Conservation (phyloP, 257 asterid genomes). For the Plantago ovata region DNA sequence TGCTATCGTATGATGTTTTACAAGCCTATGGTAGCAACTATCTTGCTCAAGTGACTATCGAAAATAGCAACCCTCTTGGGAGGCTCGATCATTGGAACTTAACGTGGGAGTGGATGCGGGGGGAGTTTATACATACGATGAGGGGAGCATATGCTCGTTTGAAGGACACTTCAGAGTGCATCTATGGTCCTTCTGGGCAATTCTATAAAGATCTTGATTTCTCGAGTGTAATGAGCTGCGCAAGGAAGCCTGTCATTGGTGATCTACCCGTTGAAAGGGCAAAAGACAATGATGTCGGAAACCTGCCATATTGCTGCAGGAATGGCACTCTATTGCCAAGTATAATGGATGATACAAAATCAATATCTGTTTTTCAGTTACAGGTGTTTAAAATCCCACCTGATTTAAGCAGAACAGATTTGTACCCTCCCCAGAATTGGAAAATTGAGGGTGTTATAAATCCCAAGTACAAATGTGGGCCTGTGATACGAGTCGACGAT, state of each 20-base stretch:
- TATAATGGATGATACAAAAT: conserved; percentile 46
- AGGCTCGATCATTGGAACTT: conserved; percentile 72
- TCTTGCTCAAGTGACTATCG: conserved; percentile 55
- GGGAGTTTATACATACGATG: conserved; percentile 52
- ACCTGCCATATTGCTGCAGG: conserved; percentile 49
- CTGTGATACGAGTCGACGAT: conserved; percentile 37
- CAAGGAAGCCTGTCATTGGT: conserved; percentile 44
- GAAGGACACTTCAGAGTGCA: conserved; percentile 42
- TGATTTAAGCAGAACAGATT: conserved; percentile 43
- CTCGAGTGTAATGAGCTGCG: conserved; percentile 42
- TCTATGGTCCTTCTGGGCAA: conserved; percentile 48
- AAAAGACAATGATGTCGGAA: conserved; percentile 48
- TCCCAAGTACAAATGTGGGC: conserved; percentile 54
- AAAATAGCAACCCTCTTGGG: conserved; percentile 54
- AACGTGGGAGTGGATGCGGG: conserved; percentile 77
- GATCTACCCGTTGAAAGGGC: conserved; percentile 49
- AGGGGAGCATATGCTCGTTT: conserved; percentile 51
- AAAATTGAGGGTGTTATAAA: conserved; percentile 44
- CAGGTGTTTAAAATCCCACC: conserved; percentile 61
- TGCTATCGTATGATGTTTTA: conserved; percentile 42
- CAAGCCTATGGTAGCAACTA: conserved; percentile 46
- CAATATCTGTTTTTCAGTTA: conserved; percentile 48
- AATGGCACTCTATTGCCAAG: conserved; percentile 52
- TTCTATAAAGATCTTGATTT: conserved; percentile 48
- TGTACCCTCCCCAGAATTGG: conserved; percentile 60